phyloP scores from a whole-genome alignment of 495 filamentous ascomycete genomes.

The Tuber indicum region DNA sequence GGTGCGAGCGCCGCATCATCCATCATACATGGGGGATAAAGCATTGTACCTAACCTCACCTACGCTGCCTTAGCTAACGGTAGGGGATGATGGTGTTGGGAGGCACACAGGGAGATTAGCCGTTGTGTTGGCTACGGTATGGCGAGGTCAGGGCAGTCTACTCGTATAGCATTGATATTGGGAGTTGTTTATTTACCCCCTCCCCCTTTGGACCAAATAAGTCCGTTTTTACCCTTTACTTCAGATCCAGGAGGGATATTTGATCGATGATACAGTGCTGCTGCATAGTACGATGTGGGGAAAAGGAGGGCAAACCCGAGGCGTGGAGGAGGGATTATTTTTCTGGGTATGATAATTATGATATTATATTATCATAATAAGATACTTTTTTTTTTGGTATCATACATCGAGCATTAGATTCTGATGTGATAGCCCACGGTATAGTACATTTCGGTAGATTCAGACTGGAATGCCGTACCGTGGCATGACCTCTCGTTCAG shows the following conservation, averaged over 20 bases:
- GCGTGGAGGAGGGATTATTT: neutral
- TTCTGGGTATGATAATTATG: neutral
- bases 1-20: neutral
- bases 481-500: neutral
- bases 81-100: neutral
- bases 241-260: neutral
- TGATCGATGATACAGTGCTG: neutral
- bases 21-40: neutral
- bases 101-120: neutral
- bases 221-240: neutral
- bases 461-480: neutral
- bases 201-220: neutral
- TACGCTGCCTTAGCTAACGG: neutral
- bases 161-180: neutral
- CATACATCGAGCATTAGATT: neutral
- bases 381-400: neutral
- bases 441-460: neutral
- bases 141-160: neutral
- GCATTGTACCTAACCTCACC: neutral
- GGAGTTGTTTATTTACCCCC: neutral
- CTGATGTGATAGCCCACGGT: neutral
- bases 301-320: neutral
- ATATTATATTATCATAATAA: no score
- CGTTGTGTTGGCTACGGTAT: neutral
- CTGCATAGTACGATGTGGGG: neutral